Evolutionary conservation across 371 early-diverging fungal genomes (phyloP).

Genomic region (Circinella umbellata): DNA sequence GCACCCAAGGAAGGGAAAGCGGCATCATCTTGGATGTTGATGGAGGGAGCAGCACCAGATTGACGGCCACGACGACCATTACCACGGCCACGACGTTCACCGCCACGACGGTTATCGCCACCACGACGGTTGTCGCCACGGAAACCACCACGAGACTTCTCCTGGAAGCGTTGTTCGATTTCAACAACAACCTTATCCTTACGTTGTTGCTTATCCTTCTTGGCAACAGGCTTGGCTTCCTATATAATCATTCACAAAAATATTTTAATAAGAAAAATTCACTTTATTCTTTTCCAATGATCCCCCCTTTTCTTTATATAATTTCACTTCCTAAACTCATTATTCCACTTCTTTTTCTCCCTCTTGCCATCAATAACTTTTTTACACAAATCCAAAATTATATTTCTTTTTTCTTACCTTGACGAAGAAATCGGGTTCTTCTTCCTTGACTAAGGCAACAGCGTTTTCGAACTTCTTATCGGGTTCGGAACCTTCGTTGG

Average conservation of each 20-base stretch:
- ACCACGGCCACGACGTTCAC: conserved; percentile 38
- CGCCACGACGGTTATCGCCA: conserved; percentile 33
- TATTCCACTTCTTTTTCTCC: no score
- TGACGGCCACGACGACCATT: conserved; percentile 48
- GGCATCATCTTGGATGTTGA: conserved; percentile 73
- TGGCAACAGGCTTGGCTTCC: conserved; percentile 57
- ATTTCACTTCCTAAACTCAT: no score
- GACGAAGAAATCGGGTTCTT: conserved; percentile 66
- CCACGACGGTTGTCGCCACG: conserved; percentile 44
- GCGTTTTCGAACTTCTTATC: conserved; percentile 80
- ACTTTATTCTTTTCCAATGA: neutral
- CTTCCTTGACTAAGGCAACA: conserved; percentile 71
- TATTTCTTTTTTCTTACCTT: conserved; percentile 56
- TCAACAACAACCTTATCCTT: conserved; percentile 66
- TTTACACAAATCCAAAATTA: no score
- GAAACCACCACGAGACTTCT: conserved; percentile 50
- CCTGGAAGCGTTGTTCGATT: conserved; percentile 56
- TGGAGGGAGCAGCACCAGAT: conserved; percentile 46
- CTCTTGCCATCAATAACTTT: no score
- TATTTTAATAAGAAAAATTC: no score
- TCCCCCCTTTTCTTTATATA: no score
- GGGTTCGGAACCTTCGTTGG: conserved; percentile 79
- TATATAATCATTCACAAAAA: conserved; percentile 8
- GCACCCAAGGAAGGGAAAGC: conserved; percentile 82
- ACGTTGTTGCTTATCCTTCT: conserved; percentile 35